These are phyloP conservation scores for Marasmius oreades DNA, from an alignment of 1,284 basidiomycete genomes.

Conservation along the genomic window DNA sequence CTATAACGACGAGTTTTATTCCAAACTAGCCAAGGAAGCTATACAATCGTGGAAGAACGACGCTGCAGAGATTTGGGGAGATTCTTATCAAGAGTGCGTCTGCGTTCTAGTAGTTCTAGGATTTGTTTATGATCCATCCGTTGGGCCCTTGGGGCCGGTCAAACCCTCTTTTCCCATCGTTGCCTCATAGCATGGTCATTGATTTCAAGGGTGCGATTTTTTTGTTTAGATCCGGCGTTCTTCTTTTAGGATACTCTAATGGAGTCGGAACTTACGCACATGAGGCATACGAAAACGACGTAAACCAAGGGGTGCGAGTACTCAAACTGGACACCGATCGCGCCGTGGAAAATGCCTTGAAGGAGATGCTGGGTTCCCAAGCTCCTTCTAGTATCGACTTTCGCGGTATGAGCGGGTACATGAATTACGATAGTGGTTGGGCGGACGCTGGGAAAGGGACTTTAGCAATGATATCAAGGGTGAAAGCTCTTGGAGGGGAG, in stretches of 20 bases:
- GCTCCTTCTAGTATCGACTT: conserved; percentile 28
- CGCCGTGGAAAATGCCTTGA: conserved; percentile 44
- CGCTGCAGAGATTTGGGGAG: conserved; percentile 53
- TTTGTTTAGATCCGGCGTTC: conserved; percentile 53
- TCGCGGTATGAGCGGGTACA: conserved; percentile 43
- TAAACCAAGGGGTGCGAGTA: conserved; percentile 47
- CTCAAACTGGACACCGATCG: conserved; percentile 33
- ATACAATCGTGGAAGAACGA: conserved; percentile 68
- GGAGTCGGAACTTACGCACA: conserved; percentile 39
- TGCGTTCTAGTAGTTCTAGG: too few species aligned
- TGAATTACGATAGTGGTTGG: conserved; percentile 85
- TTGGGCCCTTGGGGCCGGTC: too few species aligned
- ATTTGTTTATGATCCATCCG: conserved; percentile 1
- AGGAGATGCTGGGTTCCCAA: conserved; percentile 27
- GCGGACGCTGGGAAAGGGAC: conserved; percentile 74
- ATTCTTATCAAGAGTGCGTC: conserved; percentile 78
- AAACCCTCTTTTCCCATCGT: not conserved
- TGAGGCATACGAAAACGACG: conserved; percentile 56
- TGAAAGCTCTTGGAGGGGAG: conserved; percentile 57
- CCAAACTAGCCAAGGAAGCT: conserved; percentile 67
- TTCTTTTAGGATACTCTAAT: conserved; percentile 41
- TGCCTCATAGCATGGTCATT: conserved; percentile 1
- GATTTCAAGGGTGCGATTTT: not conserved
- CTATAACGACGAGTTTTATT: conserved; percentile 68
- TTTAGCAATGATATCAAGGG: conserved; percentile 51